phyloP scores from a whole-genome alignment of 1,284 basidiomycete species.

The Trichosporon faecale region DNA sequence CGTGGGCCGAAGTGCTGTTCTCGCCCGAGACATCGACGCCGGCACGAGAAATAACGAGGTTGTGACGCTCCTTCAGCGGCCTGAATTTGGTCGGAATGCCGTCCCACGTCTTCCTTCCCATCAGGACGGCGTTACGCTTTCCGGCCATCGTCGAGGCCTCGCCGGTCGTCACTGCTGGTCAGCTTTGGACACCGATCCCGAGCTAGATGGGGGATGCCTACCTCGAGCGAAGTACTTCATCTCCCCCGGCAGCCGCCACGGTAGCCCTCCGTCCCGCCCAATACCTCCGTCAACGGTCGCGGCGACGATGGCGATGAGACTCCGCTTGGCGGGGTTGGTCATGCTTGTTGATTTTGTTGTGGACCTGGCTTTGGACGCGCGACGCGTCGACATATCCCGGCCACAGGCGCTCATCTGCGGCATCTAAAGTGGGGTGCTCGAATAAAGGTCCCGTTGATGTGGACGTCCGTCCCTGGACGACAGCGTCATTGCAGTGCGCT shows the following conservation, averaged over 20 bases:
- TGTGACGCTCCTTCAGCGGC: conserved; percentile 73
- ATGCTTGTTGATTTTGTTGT: not conserved
- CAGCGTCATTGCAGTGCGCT: conserved; percentile 22
- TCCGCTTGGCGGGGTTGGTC: conserved; percentile 5
- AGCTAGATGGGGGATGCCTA: conserved; percentile 25
- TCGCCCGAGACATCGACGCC: conserved; percentile 62
- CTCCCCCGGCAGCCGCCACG: conserved; percentile 86
- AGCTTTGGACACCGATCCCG: not conserved
- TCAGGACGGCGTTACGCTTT: conserved; percentile 73
- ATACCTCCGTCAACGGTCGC: conserved; percentile 86
- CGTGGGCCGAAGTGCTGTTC: conserved; percentile 29
- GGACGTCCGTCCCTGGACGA: not conserved
- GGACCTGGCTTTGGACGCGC: not conserved
- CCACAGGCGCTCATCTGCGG: not conserved
- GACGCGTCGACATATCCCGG: conserved; percentile 9
- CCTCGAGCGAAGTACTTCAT: conserved; percentile 87
- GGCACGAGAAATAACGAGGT: conserved; percentile 74
- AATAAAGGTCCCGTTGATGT: conserved; percentile 4
- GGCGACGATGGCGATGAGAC: conserved; percentile 85
- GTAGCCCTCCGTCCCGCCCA: conserved; percentile 68
- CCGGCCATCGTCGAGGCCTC: conserved; percentile 31
- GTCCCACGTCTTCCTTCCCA: conserved; percentile 98
- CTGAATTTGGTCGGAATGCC: conserved; percentile 87
- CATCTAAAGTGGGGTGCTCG: not conserved
- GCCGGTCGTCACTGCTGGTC: conserved; percentile 46